Base-by-base conservation (phyloP, 345 rosid genomes). In the Combretum micranthum region DNA sequence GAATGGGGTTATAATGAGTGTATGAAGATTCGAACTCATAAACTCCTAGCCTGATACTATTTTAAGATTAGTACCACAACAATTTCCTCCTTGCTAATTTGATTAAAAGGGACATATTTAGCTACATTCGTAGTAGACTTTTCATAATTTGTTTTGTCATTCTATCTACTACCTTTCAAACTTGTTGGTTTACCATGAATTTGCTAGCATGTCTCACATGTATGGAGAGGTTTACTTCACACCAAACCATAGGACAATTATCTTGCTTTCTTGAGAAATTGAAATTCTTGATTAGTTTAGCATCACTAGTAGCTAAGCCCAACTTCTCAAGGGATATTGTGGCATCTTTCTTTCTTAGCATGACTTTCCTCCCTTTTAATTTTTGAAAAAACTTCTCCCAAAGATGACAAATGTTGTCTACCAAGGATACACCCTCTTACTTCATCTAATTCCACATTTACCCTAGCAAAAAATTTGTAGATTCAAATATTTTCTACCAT, bases 401-500 rank as follows among this genome's bases (percentile, higher is more conserved):
- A 20, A 3, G 52, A 48, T 2, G 57, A 50, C 23, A 50, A 32
- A 22, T 55, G 62, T 2, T 49, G 44, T 20, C 56, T 56, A 2
- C 56, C 56, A 48, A 62, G 48, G 19, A 42, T 64, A 15, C 56
- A 16, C 2, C 57, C 56, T 20, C 46, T 15, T 3, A 50, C 56
- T 13, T 64, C 52, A 48, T 64, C 56, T 22, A 48, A 56, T 25
- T 64, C 56, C 3, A 56, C 20, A 25, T 44, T 53, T 4, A 52
- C 9, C 11, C 58, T 44, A 20, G 42, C 44, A 3, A 53, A 18
- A 11, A 64, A 50, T 14, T 50, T 56, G n/a, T 25, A 64, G 17
- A 64, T 50, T 2, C 15, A 14, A 3, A 21, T 16, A n/a, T 39
- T 39, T 12, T 64, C 62, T 8, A 50, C 48, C 4, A 14, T 39